Evolutionary conservation across 176 grass and related monocot genomes (phyloP).

Genomic region (Carex cristatella): DNA sequence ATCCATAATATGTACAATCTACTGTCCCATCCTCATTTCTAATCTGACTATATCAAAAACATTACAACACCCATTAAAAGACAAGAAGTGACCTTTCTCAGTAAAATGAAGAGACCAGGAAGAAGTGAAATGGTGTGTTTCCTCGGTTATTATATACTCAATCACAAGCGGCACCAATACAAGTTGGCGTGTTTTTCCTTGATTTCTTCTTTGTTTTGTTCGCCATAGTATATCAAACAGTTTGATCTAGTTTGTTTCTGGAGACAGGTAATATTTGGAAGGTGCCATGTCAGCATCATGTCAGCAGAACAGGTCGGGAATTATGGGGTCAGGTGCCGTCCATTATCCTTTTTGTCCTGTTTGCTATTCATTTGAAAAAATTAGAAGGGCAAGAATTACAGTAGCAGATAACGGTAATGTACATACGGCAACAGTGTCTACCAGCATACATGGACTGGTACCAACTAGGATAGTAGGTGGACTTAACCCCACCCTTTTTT

Average conservation of each 20-base stretch:
- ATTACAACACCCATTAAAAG: neutral
- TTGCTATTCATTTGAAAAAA: conserved; percentile 1
- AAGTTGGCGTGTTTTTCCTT: neutral
- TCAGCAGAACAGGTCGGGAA: conserved; percentile 93
- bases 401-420: neutral
- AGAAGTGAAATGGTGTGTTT: too few species aligned
- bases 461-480: neutral
- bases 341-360: neutral
- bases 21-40: neutral
- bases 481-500: neutral
- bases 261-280: conserved; percentile 75
- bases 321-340: conserved; percentile 67
- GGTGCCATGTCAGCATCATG: conserved; percentile 80
- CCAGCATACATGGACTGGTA: neutral
- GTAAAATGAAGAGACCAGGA: too few species aligned
- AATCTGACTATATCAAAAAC: neutral
- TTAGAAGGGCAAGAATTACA: neutral
- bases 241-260: neutral
- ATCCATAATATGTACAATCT: neutral
- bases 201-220: neutral
- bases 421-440: neutral
- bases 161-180: neutral
- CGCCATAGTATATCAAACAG: neutral
- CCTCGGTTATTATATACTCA: neutral
- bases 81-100: too few species aligned